phyloP scores from a whole-genome alignment of 1,284 basidiomycete genomes.

The Puccinia polysora region DNA sequence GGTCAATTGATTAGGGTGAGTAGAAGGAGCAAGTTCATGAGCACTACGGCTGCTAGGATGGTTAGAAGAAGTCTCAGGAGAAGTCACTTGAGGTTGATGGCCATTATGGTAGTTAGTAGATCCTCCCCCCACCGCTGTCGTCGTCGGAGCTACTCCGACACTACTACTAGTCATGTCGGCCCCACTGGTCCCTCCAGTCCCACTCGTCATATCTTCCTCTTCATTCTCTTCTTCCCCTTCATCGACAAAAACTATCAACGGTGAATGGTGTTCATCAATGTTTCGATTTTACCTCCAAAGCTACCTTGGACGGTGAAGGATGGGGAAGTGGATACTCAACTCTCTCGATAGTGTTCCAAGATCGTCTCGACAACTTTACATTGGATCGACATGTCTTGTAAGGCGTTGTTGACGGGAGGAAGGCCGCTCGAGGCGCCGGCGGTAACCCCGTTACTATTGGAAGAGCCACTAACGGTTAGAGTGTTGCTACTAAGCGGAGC shows the following conservation, averaged over 20 bases:
- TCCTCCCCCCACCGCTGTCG: no score
- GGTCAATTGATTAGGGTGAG: no score
- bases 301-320: neutral
- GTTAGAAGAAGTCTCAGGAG: no score
- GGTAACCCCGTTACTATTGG: constrained; percentile 47
- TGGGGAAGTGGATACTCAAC: neutral
- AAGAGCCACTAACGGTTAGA: constrained; percentile 29
- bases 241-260: constrained; percentile 10
- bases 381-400: constrained; percentile 64
- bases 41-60: no score
- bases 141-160: no score
- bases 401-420: constrained; percentile 29
- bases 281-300: neutral
- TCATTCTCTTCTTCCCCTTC: constrained; percentile 32
- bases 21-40: no score
- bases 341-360: constrained; percentile 75
- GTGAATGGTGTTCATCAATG: neutral
- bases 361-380: constrained; percentile 84
- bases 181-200: constrained; percentile 5
- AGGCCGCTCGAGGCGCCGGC: constrained; percentile 48
- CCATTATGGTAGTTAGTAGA: no score
- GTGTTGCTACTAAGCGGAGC: no score
- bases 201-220: constrained; percentile 7
- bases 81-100: no score
- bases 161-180: neutral